A percentile compares a stretch with the other conserved stretches of the same genome.
Evolutionary conservation across 2,329 filamentous ascomycete genomes (phyloP).

Genomic region (Neopestalotiopsis sp.): DNA sequence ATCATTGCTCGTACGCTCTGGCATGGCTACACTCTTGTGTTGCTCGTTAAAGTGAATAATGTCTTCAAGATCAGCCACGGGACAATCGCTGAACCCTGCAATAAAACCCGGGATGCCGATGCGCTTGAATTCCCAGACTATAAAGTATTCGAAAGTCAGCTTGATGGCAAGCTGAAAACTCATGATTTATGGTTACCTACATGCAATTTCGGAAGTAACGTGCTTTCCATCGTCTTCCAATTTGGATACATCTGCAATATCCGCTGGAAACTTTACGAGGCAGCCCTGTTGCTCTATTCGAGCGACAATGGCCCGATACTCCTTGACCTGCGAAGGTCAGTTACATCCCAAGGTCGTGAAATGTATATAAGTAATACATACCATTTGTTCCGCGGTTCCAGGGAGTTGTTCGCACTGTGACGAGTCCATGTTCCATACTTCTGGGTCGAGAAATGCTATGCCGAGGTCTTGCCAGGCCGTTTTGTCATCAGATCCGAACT

Average conservation of each 20-base stretch:
- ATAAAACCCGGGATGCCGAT: slow-evolving; percentile 14
- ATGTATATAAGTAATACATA: background rate
- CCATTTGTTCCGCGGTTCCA: slow-evolving; percentile 5
- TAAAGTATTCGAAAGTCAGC: too few relatives aligned
- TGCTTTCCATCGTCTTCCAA: too few relatives aligned
- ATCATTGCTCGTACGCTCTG: slow-evolving; percentile 8
- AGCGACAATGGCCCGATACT: background rate
- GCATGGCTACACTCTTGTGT: slow-evolving; percentile 13
- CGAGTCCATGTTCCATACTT: too few relatives aligned
- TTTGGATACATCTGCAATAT: background rate
- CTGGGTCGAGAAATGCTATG: too few relatives aligned
- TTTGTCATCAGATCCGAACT: too few relatives aligned
- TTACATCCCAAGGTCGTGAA: too few relatives aligned
- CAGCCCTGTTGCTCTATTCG: background rate
- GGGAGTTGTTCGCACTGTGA: background rate
- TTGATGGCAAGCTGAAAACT: too few relatives aligned
- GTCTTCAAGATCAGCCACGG: slow-evolving; percentile 6
- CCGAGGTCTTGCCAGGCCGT: too few relatives aligned
- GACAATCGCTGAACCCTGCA: background rate
- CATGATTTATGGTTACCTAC: too few relatives aligned
- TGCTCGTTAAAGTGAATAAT: slow-evolving; percentile 14
- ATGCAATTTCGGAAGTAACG: too few relatives aligned
- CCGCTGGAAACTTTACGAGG: slow-evolving; percentile 1
- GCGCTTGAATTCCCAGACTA: slow-evolving; percentile 18
- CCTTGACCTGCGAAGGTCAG: background rate